These are phyloP conservation scores for Eutrema japonicum DNA, from an alignment of 345 rosid species.

Conservation along the genomic window DNA sequence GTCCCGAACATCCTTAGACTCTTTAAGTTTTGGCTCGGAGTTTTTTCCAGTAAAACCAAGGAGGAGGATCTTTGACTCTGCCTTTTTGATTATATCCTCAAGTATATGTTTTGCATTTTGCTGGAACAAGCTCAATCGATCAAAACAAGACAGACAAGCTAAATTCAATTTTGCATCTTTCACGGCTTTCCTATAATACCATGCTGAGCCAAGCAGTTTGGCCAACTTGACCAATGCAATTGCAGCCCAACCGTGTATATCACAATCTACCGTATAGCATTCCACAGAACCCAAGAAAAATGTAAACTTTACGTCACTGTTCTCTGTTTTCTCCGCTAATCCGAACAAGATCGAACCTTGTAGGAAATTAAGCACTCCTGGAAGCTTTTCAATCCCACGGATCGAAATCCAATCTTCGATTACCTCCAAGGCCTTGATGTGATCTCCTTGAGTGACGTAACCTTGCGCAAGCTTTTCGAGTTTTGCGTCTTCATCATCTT, in stretches of 20 bases:
- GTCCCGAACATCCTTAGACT: too few relatives aligned
- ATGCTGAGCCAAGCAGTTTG: neutral
- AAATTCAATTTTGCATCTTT: too few relatives aligned
- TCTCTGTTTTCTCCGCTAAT: neutral
- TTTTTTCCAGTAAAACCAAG: too few relatives aligned
- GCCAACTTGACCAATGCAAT: too few relatives aligned
- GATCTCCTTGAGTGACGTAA: neutral
- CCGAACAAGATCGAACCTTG: neutral
- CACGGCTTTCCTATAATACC: neutral
- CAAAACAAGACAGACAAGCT: too few relatives aligned
- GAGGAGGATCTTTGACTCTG: too few relatives aligned
- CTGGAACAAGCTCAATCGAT: too few relatives aligned
- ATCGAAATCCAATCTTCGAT: neutral
- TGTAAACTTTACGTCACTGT: neutral
- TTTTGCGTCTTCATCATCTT: neutral
- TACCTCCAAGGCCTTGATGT: constrained; percentile 27
- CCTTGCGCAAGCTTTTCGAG: neutral
- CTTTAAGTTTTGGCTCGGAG: too few relatives aligned
- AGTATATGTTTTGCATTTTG: too few relatives aligned
- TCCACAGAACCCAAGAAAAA: neutral
- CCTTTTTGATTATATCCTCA: too few relatives aligned
- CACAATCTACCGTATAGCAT: neutral
- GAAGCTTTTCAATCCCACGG: neutral
- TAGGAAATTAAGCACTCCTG: neutral
- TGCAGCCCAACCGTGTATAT: too few relatives aligned